Evolutionary conservation across 495 filamentous ascomycete genomes (phyloP).

Genomic region (Chaetomidium leptoderma): DNA sequence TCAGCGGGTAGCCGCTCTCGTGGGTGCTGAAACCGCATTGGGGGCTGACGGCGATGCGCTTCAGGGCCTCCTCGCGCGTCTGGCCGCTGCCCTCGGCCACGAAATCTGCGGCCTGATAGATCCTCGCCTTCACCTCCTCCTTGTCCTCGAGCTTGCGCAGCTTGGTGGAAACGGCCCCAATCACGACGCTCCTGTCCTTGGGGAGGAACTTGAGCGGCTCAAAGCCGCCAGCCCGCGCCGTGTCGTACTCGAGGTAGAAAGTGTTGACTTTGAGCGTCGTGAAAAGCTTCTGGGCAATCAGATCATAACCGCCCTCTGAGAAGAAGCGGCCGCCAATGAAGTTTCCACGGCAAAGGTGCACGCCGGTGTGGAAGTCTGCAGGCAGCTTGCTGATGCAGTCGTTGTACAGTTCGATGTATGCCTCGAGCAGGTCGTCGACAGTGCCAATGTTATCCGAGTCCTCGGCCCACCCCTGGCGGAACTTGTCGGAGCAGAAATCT

Average conservation of each 20-base stretch:
- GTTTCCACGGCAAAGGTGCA: constrained; percentile 79
- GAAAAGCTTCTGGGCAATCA: constrained; percentile 76
- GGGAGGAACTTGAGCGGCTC: constrained; percentile 72
- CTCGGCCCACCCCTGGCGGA: constrained; percentile 63
- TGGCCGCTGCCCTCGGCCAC: constrained; percentile 65
- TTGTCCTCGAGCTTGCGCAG: constrained; percentile 68
- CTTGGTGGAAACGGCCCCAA: constrained; percentile 72
- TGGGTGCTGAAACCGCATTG: constrained; percentile 80
- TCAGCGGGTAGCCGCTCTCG: constrained; percentile 61
- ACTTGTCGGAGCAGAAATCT: constrained; percentile 77
- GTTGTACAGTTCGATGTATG: constrained; percentile 76
- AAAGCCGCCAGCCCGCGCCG: constrained; percentile 67
- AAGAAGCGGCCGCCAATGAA: constrained; percentile 76
- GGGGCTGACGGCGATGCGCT: constrained; percentile 65
- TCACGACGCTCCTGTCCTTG: constrained; percentile 67
- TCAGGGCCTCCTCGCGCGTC: constrained; percentile 59
- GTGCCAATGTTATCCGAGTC: constrained; percentile 53
- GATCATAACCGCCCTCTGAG: constrained; percentile 74
- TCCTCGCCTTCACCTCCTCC: constrained; percentile 64
- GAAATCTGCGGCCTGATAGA: constrained; percentile 63
- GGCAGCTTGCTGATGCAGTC: constrained; percentile 60
- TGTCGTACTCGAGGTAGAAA: constrained; percentile 84
- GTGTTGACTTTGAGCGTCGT: constrained; percentile 68
- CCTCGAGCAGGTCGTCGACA: constrained; percentile 61
- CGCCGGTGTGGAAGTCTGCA: constrained; percentile 67